phyloP scores from a whole-genome alignment of 257 asterid species.

The Striga asiatica region DNA sequence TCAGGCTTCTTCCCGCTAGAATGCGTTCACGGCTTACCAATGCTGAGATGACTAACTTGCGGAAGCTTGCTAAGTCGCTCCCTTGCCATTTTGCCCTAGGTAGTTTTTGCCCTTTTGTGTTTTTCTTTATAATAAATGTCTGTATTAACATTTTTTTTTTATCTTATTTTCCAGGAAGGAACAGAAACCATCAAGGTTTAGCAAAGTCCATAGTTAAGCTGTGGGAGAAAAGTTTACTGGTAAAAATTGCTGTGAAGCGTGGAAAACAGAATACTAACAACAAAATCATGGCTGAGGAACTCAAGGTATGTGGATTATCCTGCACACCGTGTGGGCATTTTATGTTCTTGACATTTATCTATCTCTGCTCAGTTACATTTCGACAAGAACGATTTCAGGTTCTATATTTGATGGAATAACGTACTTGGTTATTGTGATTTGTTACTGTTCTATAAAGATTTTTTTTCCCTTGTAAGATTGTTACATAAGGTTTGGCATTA shows the following conservation, averaged over 20 bases:
- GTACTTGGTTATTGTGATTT: neutral
- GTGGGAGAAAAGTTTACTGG: constrained; percentile 92
- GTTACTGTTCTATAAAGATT: neutral
- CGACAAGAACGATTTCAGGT: neutral
- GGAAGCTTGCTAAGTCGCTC: constrained; percentile 82
- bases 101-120: constrained; percentile 19
- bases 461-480: neutral
- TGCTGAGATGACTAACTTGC: constrained; percentile 89
- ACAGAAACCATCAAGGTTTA: constrained; percentile 93
- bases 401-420: neutral
- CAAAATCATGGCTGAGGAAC: constrained; percentile 89
- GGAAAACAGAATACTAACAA: constrained; percentile 98
- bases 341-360: constrained; percentile 4
- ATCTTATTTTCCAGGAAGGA: constrained; percentile 56
- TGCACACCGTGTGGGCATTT: constrained; percentile 9
- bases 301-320: constrained; percentile 49
- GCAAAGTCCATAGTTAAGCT: constrained; percentile 82
- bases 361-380: neutral
- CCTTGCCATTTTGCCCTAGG: constrained; percentile 98
- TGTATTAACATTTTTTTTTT: constrained; percentile 12
- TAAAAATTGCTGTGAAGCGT: constrained; percentile 97
- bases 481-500: neutral
- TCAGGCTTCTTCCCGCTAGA: constrained; percentile 91
- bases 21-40: constrained; percentile 84
- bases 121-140: neutral